Conservation (phyloP, 2,329 filamentous ascomycete species). For the Pestalotiopsis fici region DNA sequence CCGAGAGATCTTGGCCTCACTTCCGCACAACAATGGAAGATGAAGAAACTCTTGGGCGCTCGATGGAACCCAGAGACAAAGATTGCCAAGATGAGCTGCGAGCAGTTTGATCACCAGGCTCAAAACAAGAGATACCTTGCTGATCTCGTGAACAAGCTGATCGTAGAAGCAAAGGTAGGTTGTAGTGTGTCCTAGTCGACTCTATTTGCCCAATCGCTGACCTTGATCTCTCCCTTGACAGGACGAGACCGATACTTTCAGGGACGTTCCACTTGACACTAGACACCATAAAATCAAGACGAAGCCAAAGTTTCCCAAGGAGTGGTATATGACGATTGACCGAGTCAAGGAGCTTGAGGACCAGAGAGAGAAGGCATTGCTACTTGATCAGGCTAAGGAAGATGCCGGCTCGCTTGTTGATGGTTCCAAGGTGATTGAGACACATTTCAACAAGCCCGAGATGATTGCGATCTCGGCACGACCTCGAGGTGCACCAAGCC, state of each 20-base stretch:
- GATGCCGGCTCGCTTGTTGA: slow-evolving; percentile 60
- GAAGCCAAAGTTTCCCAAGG: slow-evolving; percentile 72
- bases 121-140: slow-evolving; percentile 97
- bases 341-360: slow-evolving; percentile 66
- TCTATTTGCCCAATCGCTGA: neutral
- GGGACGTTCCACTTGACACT: slow-evolving; percentile 86
- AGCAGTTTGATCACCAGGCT: slow-evolving; percentile 83
- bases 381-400: slow-evolving; percentile 55
- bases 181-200: neutral
- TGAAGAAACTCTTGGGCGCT: slow-evolving; percentile 82
- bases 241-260: slow-evolving; percentile 78
- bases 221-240: slow-evolving; percentile 26
- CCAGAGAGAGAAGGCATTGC: slow-evolving; percentile 51
- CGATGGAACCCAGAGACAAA: slow-evolving; percentile 87
- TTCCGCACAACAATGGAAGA: slow-evolving; percentile 70
- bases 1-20: slow-evolving; percentile 72
- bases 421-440: slow-evolving; percentile 51
- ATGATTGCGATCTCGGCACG: neutral
- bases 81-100: slow-evolving; percentile 85
- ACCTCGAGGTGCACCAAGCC: neutral
- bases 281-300: slow-evolving; percentile 76
- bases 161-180: slow-evolving; percentile 70
- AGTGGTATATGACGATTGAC: slow-evolving; percentile 78
- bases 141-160: slow-evolving; percentile 72
- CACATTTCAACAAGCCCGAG: slow-evolving; percentile 27